A percentile compares a stretch with the other conserved stretches of the same genome.
Evolutionary conservation across 176 grass and related monocot genomes (phyloP).

Genomic region (Oryza glaberrima): DNA sequence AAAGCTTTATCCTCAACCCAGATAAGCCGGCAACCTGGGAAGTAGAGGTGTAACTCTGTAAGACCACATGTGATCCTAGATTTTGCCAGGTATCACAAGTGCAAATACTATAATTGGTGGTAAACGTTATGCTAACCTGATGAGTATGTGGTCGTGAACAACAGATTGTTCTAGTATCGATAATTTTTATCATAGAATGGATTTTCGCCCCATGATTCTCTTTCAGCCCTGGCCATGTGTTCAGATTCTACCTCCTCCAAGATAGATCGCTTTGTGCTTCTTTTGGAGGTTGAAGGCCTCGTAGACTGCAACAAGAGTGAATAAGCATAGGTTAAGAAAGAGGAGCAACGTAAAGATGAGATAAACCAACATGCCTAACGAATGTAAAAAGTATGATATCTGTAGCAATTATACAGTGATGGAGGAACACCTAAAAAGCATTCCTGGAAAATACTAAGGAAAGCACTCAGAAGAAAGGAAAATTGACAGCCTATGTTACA

Average conservation of each 20-base stretch:
- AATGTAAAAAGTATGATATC: neutral
- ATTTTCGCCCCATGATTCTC: conserved; percentile 71
- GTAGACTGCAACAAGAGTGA: conserved; percentile 60
- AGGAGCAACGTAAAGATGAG: neutral
- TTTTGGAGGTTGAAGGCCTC: conserved; percentile 53
- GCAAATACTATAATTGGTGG: neutral
- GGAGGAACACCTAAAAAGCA: neutral
- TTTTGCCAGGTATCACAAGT: neutral
- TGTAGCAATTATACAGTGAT: neutral
- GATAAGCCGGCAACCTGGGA: conserved; percentile 26
- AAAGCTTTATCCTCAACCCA: conserved; percentile 3
- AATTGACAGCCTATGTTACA: neutral
- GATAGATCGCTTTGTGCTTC: conserved; percentile 47
- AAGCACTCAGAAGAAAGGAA: neutral
- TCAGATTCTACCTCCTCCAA: conserved; percentile 80
- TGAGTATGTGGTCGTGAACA: neutral
- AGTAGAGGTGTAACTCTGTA: neutral
- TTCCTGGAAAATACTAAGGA: conserved; percentile 3
- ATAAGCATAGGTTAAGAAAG: neutral
- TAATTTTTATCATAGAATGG: conserved; percentile 69
- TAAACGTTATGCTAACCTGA: conserved; percentile 21
- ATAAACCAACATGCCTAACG: neutral
- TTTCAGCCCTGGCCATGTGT: conserved; percentile 56
- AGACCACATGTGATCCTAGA: neutral
- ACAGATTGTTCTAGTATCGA: conserved; percentile 37